Percentiles rank a stretch among this genome's conserved stretches.
phyloP scores from a whole-genome alignment of 2,329 filamentous ascomycete genomes.

The Achaetomium macrosporum region DNA sequence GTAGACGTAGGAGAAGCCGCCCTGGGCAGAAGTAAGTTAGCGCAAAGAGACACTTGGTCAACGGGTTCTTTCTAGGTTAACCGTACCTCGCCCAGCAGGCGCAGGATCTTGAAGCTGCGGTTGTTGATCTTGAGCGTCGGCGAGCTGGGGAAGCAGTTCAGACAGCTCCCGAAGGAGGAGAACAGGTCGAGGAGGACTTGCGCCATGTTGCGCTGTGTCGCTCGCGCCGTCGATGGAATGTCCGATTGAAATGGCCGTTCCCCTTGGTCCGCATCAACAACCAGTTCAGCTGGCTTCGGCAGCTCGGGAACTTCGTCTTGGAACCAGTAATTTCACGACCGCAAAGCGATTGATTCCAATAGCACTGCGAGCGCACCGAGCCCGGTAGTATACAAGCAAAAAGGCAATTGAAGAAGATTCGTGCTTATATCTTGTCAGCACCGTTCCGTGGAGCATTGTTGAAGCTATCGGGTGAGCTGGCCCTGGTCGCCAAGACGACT shows the following conservation, averaged over 20 bases:
- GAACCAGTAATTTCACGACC: too few species aligned
- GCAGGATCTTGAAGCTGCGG: constrained; percentile 90
- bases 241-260: not conserved
- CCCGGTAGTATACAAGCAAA: too few species aligned
- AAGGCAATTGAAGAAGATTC: too few species aligned
- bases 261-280: not conserved
- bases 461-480: too few species aligned
- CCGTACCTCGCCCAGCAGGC: constrained; percentile 81
- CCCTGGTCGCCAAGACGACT: too few species aligned
- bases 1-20: constrained; percentile 98
- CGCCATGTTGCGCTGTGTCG: constrained; percentile 51
- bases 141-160: constrained; percentile 92
- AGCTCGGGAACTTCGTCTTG: too few species aligned
- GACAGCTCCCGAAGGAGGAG: constrained; percentile 88
- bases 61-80: not conserved
- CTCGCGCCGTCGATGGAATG: not conserved
- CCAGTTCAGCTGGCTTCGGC: too few species aligned
- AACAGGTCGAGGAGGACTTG: constrained; percentile 82
- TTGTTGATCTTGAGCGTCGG: constrained; percentile 93
- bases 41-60: not conserved
- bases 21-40: constrained; percentile 42
- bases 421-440: too few species aligned
- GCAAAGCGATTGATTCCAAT: too few species aligned
- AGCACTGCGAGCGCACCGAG: too few species aligned
- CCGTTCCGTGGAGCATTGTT: too few species aligned